Evolutionary conservation across 1,284 basidiomycete genomes (phyloP), one percentile per base, ranked within the genome.

Genomic region (Garcileccinum viscosum): DNA sequence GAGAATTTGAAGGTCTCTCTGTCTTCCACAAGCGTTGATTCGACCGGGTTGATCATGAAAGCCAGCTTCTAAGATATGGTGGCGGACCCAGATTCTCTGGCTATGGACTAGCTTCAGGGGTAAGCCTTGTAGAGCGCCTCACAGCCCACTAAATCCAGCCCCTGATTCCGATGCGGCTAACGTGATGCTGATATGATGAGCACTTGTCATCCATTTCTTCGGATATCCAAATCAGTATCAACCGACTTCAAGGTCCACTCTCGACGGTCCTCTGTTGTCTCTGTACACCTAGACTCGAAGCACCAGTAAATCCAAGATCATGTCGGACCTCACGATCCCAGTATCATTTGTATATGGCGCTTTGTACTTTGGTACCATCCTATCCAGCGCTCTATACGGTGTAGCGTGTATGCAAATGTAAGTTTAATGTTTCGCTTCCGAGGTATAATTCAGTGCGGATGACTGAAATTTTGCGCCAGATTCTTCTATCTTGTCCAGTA

Each of bases 381-480:
- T 71, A 24, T 63, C 64, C 7, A 67, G 64, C 4, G 27, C 33
- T 9, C 63, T 73, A 37, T 75, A 75, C 3, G 68, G 72, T 37
- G n/a, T 66, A 22, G 32, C 66, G 1, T 73, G 73, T 50, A 74
- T 73, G 64, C 72, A 73, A 68, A 63, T 42, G 72, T 73, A 58
- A 65, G 72, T 67, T 22, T 8, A 22, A 44, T 14, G 1, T 27
- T 22, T 14, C 7, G 24, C 1, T 30, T 40, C 2, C n/a, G 9
- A 24, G 9, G 9, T 27, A 37, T 30, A 22, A 35, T 19, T 3
- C 22, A 12, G 32, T 47, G 32, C 12, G 12, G 24, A 5, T 19
- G 22, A 40, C 35, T 15, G 8, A 32, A 32, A 7, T 32, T 30
- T 7, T 56, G n/a, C 4, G 30, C 3, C 9, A 76, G 74, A 1